A percentile compares a stretch with the other conserved stretches of the same genome.
These are phyloP conservation scores for Neofusicoccum parvum DNA, from an alignment of 2,329 filamentous ascomycete species.

Conservation along the genomic window DNA sequence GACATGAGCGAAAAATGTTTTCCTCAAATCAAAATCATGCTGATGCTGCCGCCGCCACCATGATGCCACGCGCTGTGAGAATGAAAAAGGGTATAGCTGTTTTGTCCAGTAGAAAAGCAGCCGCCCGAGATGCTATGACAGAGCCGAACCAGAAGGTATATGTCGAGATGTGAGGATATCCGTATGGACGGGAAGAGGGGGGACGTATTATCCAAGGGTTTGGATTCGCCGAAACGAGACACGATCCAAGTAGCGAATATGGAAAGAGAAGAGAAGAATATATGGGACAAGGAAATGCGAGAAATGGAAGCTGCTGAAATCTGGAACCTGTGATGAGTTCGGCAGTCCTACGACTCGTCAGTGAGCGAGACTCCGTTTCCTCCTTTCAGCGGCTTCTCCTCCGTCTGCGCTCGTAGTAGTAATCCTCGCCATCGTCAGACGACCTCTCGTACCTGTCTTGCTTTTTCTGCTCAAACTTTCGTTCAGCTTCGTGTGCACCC, in stretches of 20 bases:
- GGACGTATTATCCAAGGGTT: neutral
- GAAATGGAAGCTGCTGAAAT: neutral
- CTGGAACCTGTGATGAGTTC: neutral
- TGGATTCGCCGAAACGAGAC: neutral
- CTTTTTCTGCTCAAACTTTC: constrained; percentile 23
- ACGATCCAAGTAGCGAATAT: neutral
- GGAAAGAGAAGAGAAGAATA: neutral
- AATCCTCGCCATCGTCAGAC: neutral
- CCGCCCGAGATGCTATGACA: neutral
- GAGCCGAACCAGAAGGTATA: neutral
- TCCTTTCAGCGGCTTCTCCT: constrained; percentile 1
- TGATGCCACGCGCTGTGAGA: neutral
- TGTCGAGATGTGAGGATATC: too few relatives aligned
- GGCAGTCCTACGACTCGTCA: neutral
- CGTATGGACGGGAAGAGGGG: neutral
- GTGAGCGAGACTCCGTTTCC: neutral
- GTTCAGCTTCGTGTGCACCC: constrained; percentile 33
- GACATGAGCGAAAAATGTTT: too few relatives aligned
- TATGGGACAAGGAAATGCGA: neutral
- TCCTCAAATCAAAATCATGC: neutral
- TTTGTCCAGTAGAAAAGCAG: neutral
- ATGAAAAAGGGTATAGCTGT: neutral
- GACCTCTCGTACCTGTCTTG: constrained; percentile 1
- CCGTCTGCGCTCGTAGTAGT: constrained; percentile 13
- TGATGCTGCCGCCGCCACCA: neutral